Base-by-base conservation (phyloP, 345 rosid genomes). In the Eutrema japonicum region DNA sequence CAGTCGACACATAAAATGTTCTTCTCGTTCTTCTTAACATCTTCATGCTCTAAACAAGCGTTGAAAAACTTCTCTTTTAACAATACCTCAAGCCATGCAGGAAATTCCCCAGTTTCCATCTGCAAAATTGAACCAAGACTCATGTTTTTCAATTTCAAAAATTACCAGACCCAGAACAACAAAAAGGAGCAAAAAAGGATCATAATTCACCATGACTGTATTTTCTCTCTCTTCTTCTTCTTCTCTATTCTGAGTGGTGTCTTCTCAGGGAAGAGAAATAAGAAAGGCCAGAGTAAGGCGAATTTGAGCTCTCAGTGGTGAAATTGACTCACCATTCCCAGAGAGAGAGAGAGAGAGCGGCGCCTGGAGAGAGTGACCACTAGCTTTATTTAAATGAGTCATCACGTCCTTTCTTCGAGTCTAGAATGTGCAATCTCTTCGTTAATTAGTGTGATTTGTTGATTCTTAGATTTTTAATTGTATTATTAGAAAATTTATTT, bases 1-100 rank as follows among this genome's bases (percentile, higher is more conserved):
- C 98, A 91, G 58, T 93, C 98, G 70, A 93, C 64, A 76, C 98
- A 93, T 51, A 56, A 81, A 12, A 88, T 85, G 74, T 91, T 93
- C 77, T 89, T 93, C 76, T 91, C 98, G 48, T 91, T 93, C 82
- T 91, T 91, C 82, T 75, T 93, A 0, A 63, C 80, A 0, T 78
- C 88, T 77, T 83, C 88, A 11, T 93, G 98, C 36, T 80, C 64
- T 42, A 82, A 43, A 51, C 98, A 91, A 14, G 96, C 91, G 76
- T 82, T 82, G 87, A 89, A 93, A 85, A 93, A 93, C 72, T 89
- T 93, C 53, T 93, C 96, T 1, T 81, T 69, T 22, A 87, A 68
- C 63, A 93, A 82, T 40, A 83, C 84, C 66, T 82, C 85, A 65
- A 91, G 80, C 80, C 80, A 77, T 58, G 68, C 68, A 71, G 80